phyloP scores from a whole-genome alignment of 768 basidiomycete species.

The Pholiota molesta region DNA sequence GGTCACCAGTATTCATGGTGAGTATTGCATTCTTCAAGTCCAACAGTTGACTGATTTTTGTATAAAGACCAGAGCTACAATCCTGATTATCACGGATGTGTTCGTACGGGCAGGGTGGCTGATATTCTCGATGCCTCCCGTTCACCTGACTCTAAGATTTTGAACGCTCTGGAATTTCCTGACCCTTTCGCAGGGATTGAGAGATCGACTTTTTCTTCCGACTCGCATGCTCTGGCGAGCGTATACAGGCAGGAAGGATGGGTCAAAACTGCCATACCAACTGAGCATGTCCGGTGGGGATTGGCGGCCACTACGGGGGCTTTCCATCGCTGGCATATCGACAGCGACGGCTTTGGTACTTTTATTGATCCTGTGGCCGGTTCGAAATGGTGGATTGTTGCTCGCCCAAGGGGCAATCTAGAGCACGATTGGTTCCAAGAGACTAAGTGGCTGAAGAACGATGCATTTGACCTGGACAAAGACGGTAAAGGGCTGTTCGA shows the following conservation, averaged over 20 bases:
- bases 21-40: background rate
- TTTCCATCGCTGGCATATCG: constrained; percentile 18
- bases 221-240: constrained; percentile 6
- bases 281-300: constrained; percentile 20
- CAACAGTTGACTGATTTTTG: background rate
- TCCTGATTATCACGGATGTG: background rate
- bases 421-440: background rate
- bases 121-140: background rate
- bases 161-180: constrained; percentile 12
- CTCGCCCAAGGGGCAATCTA: background rate
- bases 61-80: background rate
- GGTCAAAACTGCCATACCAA: background rate
- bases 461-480: background rate
- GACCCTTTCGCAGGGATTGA: background rate
- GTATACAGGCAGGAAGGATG: background rate
- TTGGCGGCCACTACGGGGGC: constrained; percentile 18
- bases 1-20: background rate
- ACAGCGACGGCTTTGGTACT: constrained; percentile 19
- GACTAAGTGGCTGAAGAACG: background rate
- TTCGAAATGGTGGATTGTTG: background rate
- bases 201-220: background rate
- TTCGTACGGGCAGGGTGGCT: background rate
- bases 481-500: background rate
- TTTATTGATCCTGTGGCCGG: constrained; percentile 7
- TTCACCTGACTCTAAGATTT: background rate